phyloP scores from a whole-genome alignment of 2,329 filamentous ascomycete species.

The Monosporascus sp. region DNA sequence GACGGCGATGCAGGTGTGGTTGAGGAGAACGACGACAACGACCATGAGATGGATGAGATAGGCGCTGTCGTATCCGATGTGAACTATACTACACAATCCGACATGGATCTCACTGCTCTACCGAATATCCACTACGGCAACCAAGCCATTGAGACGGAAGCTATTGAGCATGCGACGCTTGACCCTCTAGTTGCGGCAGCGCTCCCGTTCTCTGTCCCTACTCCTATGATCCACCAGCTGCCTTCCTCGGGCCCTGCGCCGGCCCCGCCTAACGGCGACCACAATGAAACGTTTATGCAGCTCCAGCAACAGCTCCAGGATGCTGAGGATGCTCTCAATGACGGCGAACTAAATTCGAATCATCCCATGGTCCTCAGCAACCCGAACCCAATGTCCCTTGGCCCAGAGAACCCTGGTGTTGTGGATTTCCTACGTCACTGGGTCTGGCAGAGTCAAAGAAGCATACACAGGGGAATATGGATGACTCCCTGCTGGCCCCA shows the following conservation, averaged over 20 bases:
- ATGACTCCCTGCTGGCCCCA: constrained; percentile 13
- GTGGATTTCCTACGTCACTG: constrained; percentile 47
- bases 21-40: constrained; percentile 7
- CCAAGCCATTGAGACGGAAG: background rate
- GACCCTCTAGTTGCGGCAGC: background rate
- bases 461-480: constrained; percentile 23
- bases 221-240: background rate
- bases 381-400: constrained; percentile 31
- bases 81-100: background rate
- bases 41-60: constrained; percentile 5
- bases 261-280: background rate
- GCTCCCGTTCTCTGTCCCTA: background rate
- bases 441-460: constrained; percentile 28
- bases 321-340: constrained; percentile 6
- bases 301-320: constrained; percentile 12
- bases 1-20: constrained; percentile 1
- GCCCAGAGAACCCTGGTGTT: constrained; percentile 45
- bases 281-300: background rate
- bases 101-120: background rate
- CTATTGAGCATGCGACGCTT: background rate
- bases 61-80: background rate
- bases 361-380: constrained; percentile 29
- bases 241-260: background rate
- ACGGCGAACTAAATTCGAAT: constrained; percentile 8
- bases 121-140: background rate